phyloP scores from a whole-genome alignment of 164 flowering plant species.

The Euptelea pleiosperma region DNA sequence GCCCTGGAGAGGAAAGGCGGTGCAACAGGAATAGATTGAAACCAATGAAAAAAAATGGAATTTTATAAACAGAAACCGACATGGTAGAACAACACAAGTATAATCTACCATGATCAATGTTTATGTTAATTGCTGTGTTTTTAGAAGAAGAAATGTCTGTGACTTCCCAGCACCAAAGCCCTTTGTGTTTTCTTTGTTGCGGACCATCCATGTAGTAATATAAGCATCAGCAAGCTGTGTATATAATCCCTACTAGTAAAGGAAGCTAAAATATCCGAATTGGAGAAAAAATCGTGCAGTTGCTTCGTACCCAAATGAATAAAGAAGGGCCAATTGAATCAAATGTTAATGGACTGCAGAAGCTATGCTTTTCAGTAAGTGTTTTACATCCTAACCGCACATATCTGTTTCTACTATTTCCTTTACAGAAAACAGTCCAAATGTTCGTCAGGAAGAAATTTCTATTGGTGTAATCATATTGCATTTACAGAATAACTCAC shows the following conservation, averaged over 20 bases:
- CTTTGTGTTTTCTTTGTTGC: neutral
- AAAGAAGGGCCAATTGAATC: constrained; percentile 4
- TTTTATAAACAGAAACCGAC: too few species aligned
- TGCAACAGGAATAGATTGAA: constrained; percentile 8
- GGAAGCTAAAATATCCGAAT: constrained; percentile 2
- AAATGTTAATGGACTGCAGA: neutral
- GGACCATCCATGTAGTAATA: neutral
- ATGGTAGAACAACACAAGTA: neutral
- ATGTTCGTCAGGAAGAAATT: neutral
- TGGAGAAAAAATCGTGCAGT: constrained; percentile 3
- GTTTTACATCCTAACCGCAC: neutral
- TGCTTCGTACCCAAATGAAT: constrained; percentile 11
- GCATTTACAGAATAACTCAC: constrained; percentile 21
- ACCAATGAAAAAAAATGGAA: neutral
- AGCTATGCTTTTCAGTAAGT: neutral
- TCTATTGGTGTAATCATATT: constrained; percentile 5
- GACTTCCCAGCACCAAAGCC: neutral
- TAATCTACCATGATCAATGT: neutral
- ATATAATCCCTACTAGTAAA: constrained; percentile 8
- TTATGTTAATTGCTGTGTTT: neutral
- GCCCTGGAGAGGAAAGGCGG: constrained; percentile 32
- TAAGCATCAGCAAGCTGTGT: constrained; percentile 1
- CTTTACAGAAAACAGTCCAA: constrained; percentile 9
- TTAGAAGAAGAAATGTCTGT: neutral
- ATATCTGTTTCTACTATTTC: constrained; percentile 6